Evolutionary conservation across 768 basidiomycete genomes (phyloP), one percentile per base, ranked within the genome.

Genomic region (Rhizopogon rudus): DNA sequence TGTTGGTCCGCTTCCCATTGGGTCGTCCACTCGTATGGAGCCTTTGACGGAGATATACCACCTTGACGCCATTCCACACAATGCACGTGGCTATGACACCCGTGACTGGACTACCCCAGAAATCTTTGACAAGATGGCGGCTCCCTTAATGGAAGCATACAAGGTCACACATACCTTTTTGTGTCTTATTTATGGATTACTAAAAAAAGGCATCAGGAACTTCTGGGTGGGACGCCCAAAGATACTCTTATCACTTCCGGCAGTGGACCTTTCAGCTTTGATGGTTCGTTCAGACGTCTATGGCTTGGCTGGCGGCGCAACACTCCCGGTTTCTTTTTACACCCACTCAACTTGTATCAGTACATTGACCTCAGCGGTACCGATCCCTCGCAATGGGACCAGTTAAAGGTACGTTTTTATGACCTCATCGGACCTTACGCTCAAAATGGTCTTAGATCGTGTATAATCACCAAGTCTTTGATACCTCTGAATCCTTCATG

Each of bases 401-500:
- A 78, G 20, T 66, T 82, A 43, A 81, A 81, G 70, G 81, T 78
- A n/a, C 0, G 61, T 43, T 49, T 12, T 31, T 51, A 0, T 29
- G 8, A 29, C 20, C 43, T 37, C 25, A 31, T 28, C 10, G 16
- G 17, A 40, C n/a, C 44, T 17, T 9, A 14, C 52, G n/a, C 20
- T 57, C 40, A 61, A 33, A 28, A 10, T 17, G 8, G 40, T 9
- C 40, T 16, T 54, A 81, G 77, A 65, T 83, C 56, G 77, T 84
- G 28, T 85, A 86, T 62, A 83, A 86, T 54, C 73, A 79, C 53
- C 82, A 84, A 62, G 61, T 81, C 28, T 87, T 84, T 65, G 48
- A 71, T 13, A 71, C 73, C 28, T 61, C 70, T 1, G 77, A 76
- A 13, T 76, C 76, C 0, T 83, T 87, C 69, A 54, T 80, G 52